These are phyloP conservation scores for Jacaranda mimosifolia DNA, from an alignment of 257 asterid species.

Conservation along the genomic window DNA sequence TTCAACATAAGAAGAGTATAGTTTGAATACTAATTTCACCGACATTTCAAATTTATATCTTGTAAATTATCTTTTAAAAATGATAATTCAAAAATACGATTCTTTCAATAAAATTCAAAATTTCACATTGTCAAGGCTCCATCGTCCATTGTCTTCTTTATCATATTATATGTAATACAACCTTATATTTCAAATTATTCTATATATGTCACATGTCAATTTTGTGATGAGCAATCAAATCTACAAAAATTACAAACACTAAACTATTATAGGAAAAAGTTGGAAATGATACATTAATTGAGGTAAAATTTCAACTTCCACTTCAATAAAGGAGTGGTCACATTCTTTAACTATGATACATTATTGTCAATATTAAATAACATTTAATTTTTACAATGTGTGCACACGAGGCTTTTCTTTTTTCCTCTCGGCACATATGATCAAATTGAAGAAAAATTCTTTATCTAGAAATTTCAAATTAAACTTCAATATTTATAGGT, in stretches of 20 bases:
- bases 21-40: no score
- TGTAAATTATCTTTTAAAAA: no score
- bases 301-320: conserved; percentile 9
- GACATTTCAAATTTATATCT: no score
- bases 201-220: conserved; percentile 8
- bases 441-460: neutral
- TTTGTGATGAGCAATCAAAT: conserved; percentile 20
- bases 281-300: neutral
- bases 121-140: no score
- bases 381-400: neutral
- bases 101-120: no score
- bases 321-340: conserved; percentile 20
- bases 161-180: no score
- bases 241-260: conserved; percentile 21
- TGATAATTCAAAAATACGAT: no score
- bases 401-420: neutral
- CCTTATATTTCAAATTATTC: neutral
- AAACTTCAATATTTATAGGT: no score
- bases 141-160: no score
- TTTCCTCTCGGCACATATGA: neutral
- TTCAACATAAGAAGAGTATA: no score
- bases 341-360: neutral
- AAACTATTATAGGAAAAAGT: conserved; percentile 13
- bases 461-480: no score
- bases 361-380: conserved; percentile 1